These are phyloP conservation scores for Mitragyna speciosa DNA, from an alignment of 257 asterid species.

Conservation along the genomic window DNA sequence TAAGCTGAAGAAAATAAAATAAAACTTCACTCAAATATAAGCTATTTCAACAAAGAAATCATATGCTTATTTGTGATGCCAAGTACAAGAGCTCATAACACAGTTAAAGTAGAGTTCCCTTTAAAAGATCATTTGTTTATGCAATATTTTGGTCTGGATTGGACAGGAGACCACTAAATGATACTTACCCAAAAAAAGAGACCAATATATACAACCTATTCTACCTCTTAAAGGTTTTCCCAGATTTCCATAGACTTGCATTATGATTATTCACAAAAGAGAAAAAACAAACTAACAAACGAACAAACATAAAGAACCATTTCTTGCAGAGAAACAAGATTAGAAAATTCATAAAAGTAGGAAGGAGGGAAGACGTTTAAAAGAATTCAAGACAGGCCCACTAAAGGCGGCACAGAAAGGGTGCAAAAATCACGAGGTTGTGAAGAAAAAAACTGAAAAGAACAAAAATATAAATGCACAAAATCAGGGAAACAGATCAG, in stretches of 20 bases:
- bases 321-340: slow-evolving; percentile 4
- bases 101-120: too few relatives aligned
- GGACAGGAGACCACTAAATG: background rate
- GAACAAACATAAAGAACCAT: background rate
- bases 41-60: too few relatives aligned
- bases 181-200: too few relatives aligned
- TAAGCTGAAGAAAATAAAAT: too few relatives aligned
- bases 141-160: background rate
- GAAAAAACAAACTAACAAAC: too few relatives aligned
- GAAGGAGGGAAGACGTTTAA: background rate
- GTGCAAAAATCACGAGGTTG: background rate
- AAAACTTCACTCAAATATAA: too few relatives aligned
- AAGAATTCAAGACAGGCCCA: background rate
- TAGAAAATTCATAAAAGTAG: background rate
- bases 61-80: too few relatives aligned
- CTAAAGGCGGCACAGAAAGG: background rate
- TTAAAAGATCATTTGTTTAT: too few relatives aligned
- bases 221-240: background rate
- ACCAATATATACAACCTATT: background rate
- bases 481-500: slow-evolving; percentile 17
- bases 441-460: background rate
- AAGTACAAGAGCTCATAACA: too few relatives aligned
- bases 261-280: background rate
- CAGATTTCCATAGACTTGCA: background rate
- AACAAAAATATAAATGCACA: background rate